Evolutionary conservation across 2,329 filamentous ascomycete species (phyloP).

Genomic region (Aspergillus sp.): DNA sequence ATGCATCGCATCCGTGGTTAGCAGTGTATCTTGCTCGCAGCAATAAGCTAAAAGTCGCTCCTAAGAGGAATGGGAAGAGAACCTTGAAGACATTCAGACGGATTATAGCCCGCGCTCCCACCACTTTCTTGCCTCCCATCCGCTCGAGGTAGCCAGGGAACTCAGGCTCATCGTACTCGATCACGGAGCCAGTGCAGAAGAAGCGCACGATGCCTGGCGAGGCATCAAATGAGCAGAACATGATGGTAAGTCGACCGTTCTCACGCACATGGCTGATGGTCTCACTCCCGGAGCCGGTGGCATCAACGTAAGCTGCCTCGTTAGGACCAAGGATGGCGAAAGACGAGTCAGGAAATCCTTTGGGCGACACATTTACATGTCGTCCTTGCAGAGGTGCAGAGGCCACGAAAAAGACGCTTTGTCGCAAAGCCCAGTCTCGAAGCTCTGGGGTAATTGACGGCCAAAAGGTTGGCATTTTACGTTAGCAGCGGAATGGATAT

Average conservation of each 20-base stretch:
- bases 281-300: conserved; percentile 74
- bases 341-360: conserved; percentile 66
- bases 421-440: conserved; percentile 63
- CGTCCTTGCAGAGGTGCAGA: conserved; percentile 67
- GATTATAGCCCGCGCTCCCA: conserved; percentile 62
- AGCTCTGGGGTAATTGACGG: conserved; percentile 58
- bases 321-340: conserved; percentile 63
- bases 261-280: conserved; percentile 76
- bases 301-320: conserved; percentile 69
- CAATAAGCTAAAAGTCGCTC: not conserved
- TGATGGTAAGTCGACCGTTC: conserved; percentile 72
- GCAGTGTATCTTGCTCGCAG: not conserved
- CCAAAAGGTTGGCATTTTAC: conserved; percentile 62
- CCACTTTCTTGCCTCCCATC: conserved; percentile 49
- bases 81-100: conserved; percentile 63
- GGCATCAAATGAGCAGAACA: conserved; percentile 69
- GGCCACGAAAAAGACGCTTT: conserved; percentile 75
- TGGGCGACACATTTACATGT: conserved; percentile 77
- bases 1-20: not conserved
- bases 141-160: conserved; percentile 49
- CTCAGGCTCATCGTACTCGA: conserved; percentile 60
- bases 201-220: conserved; percentile 65
- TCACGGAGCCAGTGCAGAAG: conserved; percentile 61
- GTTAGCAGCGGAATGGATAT: not conserved
- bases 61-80: conserved; percentile 6